A percentile compares a stretch with the other conserved stretches of the same genome.
Evolutionary conservation across 176 grass and related monocot species (phyloP).

Genomic region (Panicum miliaceum): DNA sequence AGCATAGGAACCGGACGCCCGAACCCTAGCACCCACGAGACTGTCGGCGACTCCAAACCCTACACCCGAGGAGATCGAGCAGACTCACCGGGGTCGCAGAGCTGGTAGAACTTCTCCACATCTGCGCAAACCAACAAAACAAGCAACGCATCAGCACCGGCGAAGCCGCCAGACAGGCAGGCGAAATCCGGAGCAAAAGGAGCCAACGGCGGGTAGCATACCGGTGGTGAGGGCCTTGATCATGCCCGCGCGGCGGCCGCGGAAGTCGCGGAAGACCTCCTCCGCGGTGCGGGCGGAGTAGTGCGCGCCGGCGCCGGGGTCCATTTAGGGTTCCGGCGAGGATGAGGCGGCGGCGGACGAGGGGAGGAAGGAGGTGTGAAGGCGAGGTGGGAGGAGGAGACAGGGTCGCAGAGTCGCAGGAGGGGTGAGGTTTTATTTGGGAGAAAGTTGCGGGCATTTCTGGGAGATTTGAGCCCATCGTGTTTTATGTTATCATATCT

Average conservation of each 20-base stretch:
- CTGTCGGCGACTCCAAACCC: constrained; percentile 34
- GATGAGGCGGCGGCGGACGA: constrained; percentile 26
- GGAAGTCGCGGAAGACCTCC: constrained; percentile 95
- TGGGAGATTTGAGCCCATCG: background rate
- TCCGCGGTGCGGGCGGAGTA: constrained; percentile 78
- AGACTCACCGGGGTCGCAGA: constrained; percentile 90
- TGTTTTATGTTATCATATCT: background rate
- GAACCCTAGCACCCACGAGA: constrained; percentile 23
- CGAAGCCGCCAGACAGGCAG: background rate
- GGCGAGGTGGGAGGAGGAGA: constrained; percentile 36
- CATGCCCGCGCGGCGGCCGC: constrained; percentile 86
- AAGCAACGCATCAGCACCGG: constrained; percentile 35
- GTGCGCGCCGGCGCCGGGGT: constrained; percentile 60
- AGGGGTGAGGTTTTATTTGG: constrained; percentile 50
- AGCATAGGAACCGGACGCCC: constrained; percentile 2
- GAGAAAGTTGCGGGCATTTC: constrained; percentile 26
- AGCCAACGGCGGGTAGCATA: constrained; percentile 21
- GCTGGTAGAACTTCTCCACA: constrained; percentile 91
- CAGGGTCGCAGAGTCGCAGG: constrained; percentile 37
- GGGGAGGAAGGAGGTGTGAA: constrained; percentile 20
- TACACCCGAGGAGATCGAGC: constrained; percentile 47
- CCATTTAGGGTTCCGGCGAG: constrained; percentile 67
- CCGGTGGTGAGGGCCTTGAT: constrained; percentile 96
- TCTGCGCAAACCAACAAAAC: constrained; percentile 56
- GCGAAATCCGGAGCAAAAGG: constrained; percentile 12